Conservation (phyloP, 441 rosid species). For the Capsella rubella region DNA sequence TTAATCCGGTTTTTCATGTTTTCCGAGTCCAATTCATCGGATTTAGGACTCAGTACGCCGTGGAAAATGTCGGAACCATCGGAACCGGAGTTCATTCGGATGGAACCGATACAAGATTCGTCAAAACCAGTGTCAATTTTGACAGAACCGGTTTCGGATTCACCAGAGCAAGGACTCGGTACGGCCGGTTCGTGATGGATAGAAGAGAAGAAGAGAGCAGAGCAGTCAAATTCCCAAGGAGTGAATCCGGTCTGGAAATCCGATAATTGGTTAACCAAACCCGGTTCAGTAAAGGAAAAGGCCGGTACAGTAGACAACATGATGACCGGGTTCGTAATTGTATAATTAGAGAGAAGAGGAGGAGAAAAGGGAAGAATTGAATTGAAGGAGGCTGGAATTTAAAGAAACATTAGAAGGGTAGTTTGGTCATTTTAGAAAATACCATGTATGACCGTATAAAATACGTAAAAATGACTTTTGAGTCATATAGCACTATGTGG, state of each 20-base stretch:
- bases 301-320: conserved; percentile 60
- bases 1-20: neutral
- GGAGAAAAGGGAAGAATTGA: conserved; percentile 89
- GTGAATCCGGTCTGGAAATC: conserved; percentile 56
- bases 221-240: conserved; percentile 64
- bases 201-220: conserved; percentile 34
- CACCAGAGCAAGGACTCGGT: conserved; percentile 41
- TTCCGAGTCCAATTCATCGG: conserved; percentile 32
- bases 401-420: conserved; percentile 44
- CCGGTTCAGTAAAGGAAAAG: conserved; percentile 40
- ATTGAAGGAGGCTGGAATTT: conserved; percentile 60
- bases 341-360: conserved; percentile 48
- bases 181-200: conserved; percentile 27
- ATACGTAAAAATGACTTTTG: conserved; percentile 46
- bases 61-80: conserved; percentile 30
- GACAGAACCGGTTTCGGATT: conserved; percentile 42
- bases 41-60: conserved; percentile 21
- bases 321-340: conserved; percentile 20
- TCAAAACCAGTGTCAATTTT: conserved; percentile 50
- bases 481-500: conserved; percentile 58
- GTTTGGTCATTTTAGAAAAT: conserved; percentile 24
- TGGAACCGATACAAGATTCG: conserved; percentile 37
- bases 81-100: conserved; percentile 51
- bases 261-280: conserved; percentile 48
- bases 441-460: conserved; percentile 12